A percentile compares a stretch with the other conserved stretches of the same genome.
Conservation (phyloP, 345 rosid species). For the Microcos paniculata region DNA sequence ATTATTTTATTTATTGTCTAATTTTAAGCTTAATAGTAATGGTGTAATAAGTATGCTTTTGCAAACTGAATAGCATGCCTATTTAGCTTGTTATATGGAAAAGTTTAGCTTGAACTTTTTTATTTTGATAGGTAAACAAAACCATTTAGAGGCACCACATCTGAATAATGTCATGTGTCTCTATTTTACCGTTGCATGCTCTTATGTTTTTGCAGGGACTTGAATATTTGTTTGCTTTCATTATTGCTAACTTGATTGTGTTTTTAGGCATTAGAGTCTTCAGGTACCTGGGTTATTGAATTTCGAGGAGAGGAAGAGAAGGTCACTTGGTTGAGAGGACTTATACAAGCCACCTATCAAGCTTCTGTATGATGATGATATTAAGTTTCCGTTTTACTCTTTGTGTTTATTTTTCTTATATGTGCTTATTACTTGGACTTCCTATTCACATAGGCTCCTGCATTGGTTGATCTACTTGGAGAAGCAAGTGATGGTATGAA, state of each 20-base stretch:
- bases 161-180: neutral
- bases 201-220: neutral
- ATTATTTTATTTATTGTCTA: neutral
- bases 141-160: neutral
- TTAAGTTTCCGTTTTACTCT: constrained; percentile 10
- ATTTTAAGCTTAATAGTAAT: neutral
- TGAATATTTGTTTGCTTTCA: neutral
- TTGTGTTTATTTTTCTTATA: constrained; percentile 13
- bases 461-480: constrained; percentile 62
- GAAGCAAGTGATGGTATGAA: constrained; percentile 40
- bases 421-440: constrained; percentile 20
- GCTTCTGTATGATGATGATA: constrained; percentile 69
- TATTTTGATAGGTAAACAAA: neutral
- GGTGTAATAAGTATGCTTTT: neutral
- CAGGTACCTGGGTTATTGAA: constrained; percentile 90
- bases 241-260: neutral
- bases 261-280: constrained; percentile 84
- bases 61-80: neutral
- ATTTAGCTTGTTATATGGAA: neutral
- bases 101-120: neutral
- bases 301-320: constrained; percentile 73
- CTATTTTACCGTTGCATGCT: constrained; percentile 6
- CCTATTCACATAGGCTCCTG: constrained; percentile 55
- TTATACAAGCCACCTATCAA: constrained; percentile 84
- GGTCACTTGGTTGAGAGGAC: constrained; percentile 81